Base-by-base conservation (phyloP, 2,329 filamentous ascomycete species). In the Aspergillus cejpii region DNA sequence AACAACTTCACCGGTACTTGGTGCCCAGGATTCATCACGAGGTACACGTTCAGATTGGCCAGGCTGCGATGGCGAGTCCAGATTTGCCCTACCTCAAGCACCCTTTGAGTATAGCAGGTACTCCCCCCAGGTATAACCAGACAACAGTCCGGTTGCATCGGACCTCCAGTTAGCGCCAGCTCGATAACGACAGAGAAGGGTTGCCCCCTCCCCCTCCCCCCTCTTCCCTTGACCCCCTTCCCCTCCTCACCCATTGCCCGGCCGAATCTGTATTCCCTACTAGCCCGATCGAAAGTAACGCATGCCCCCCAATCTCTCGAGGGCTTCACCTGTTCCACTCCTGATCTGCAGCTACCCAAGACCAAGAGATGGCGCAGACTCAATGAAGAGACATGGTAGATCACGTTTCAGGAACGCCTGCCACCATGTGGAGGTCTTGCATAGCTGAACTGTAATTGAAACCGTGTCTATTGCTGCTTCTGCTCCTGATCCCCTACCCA, bases 341-440 rank as follows among this genome's bases (percentile, higher is more conserved):
- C 31, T 43, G 45, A 48, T 47, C 55, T 62, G 58, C 56, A 54
- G 53, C 49, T 58, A 63, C 49, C 57, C 59, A 59, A 58, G 33
- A 38, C 48, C 44, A 50, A 41, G 27, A 54, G 36, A 49, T 45
- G 47, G 51, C 39, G 51, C 45, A 53, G 46, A 43, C 42, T 45
- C 49, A 42, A 45, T 39, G 36, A 48, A 47, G 37, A 37, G 43
- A 52, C 44, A 57, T 51, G 50, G 53, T 50, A 51, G 39, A 44
- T 49, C 51, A 52, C 51, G 55, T 55, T 56, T 59, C 50, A 57
- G 49, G 52, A 46, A 54, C 47, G 41, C 48, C 48, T 55, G 44
- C 48, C 46, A 51, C 57, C 58, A 62, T 63, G 59, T 63, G 58
- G 56, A 59, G 56, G 53, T 52, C 45, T 50, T 54, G 48, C 45